A percentile compares a stretch with the other conserved stretches of the same genome.
phyloP scores from a whole-genome alignment of 805 yeast genomes.

The Ascoidea tarda region DNA sequence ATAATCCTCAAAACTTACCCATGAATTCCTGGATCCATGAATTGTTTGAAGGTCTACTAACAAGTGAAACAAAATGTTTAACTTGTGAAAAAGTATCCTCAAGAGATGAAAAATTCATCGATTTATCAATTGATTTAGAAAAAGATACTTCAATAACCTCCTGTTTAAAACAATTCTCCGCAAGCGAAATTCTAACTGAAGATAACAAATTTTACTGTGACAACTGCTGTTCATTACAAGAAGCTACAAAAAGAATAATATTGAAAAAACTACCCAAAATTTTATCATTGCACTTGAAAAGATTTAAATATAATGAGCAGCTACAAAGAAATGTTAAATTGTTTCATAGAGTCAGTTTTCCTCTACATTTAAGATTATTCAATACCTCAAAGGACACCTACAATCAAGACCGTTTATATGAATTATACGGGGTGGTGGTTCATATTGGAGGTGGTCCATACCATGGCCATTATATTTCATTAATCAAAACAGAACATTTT shows the following conservation, averaged over 20 bases:
- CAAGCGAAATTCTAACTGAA: slow-evolving; percentile 73
- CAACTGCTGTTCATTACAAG: slow-evolving; percentile 78
- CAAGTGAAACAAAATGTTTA: slow-evolving; percentile 80
- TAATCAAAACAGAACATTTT: slow-evolving; percentile 60
- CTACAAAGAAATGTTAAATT: slow-evolving; percentile 72
- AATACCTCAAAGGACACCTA: slow-evolving; percentile 45
- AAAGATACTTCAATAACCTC: slow-evolving; percentile 62
- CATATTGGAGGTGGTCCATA: slow-evolving; percentile 97
- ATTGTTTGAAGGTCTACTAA: slow-evolving; percentile 71
- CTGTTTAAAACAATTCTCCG: slow-evolving; percentile 69
- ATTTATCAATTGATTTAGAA: slow-evolving; percentile 73
- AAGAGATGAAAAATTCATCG: slow-evolving; percentile 77
- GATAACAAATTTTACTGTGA: slow-evolving; percentile 91
- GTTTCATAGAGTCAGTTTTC: slow-evolving; percentile 74
- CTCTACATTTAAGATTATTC: slow-evolving; percentile 54
- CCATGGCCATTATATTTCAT: slow-evolving; percentile 90
- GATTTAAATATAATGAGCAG: slow-evolving; percentile 84
- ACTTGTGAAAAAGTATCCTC: slow-evolving; percentile 75
- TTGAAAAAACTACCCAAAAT: slow-evolving; percentile 65
- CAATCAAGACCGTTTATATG: slow-evolving; percentile 45
- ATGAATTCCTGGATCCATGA: slow-evolving; percentile 26
- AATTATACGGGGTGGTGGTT: slow-evolving; percentile 73
- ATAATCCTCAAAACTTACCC: slow-evolving; percentile 10
- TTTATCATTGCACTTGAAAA: slow-evolving; percentile 71
- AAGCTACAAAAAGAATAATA: slow-evolving; percentile 83